Base-by-base conservation (phyloP, 306 rosid species). In the Cicer bijugum region DNA sequence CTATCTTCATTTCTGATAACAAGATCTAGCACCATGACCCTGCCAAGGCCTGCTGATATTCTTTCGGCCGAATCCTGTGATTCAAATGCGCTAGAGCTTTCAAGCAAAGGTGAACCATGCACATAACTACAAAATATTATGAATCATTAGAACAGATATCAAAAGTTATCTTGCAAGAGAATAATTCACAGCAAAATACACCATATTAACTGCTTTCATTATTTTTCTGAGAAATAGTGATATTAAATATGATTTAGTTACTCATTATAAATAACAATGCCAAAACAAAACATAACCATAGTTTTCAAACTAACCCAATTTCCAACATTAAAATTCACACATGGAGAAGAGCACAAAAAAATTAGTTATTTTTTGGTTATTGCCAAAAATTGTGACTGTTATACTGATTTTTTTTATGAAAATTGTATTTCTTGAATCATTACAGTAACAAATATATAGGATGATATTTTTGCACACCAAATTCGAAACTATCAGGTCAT, bases 1-100 rank as follows among this genome's bases (percentile, higher is more conserved):
- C 98, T 88, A 79, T 94, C 98, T 88, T 94, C 98, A 79, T 94
- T 94, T 88, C 97, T 88, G 67, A 94, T 94, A 68, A 91, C 87
- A 83, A 94, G 93, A 82, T 94, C 98, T 72, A 94, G 80, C 88
- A 91, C 53, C 85, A 94, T 74, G 69, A 89, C 83, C 85, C 97
- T 82, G 52, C 98, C 97, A 64, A 94, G 96, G 19, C 94, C 91
- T 46, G 94, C 89, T 45, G 96, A 88, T 77, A 80, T 83, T 82
- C 77, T 87, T 81, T 91, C 94, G 43, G 92, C 89, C 50, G 28
- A 83, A 48, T 86, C 94, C 76, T 43, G 85, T 2, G 87, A 76
- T 67, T 94, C 94, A 82, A 94, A 94, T 79, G 92, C 87, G 48
- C 72, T 80, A 17, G 88, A 83, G 78, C 92, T 87, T 86, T 88